Evolutionary conservation across 208 protist genomes (phyloP), one percentile per base, ranked within the genome.

Genomic region (Crithidia sp.): DNA sequence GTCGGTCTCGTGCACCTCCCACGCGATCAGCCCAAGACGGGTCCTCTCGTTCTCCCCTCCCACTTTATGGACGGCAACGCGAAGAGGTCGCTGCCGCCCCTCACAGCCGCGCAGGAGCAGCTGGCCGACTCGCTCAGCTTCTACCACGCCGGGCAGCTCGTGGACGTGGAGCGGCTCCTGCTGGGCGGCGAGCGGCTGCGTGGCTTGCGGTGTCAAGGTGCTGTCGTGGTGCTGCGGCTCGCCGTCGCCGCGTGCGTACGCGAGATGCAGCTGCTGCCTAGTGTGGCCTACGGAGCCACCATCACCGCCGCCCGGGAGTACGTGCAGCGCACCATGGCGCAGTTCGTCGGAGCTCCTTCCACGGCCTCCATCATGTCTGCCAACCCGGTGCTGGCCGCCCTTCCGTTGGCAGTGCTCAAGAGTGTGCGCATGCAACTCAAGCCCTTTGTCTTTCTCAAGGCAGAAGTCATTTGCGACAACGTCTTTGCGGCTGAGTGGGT

Each of bases 381-480:
- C 36, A 93, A 93, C 66, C 66, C 71, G 0, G 61, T 92, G 16
- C 83, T 95, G 13, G 41, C 47, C 5, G 74, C 71, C 7, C 61
- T 95, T 37, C 72, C 80, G 47, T 37, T 45, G 28, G 37, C 65
- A 10, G 76, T 80, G 7, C 71, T 86, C 45, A 74, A 62, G 58
- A 63, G 76, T 2, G 53, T 88, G 28, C 78, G 85, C 74, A 64
- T 85, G 13, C 81, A 86, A 57, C 67, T 93, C 13, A 67, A 67
- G 41, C 88, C 91, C 13, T 47, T 60, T 14, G 83, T 93, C 17
- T 83, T 87, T 55, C 71, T 70, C 50, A 61, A 57, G 7, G 63
- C 66, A 5, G 91, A 95, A 52, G 12, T 73, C 8, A 67, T 95
- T 36, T 91, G 86, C 73, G 56, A n/a, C 19, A 77, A 95, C 59